Evolutionary conservation across 2,329 filamentous ascomycete species (phyloP).

Genomic region (Ceratocystis harringtonii): DNA sequence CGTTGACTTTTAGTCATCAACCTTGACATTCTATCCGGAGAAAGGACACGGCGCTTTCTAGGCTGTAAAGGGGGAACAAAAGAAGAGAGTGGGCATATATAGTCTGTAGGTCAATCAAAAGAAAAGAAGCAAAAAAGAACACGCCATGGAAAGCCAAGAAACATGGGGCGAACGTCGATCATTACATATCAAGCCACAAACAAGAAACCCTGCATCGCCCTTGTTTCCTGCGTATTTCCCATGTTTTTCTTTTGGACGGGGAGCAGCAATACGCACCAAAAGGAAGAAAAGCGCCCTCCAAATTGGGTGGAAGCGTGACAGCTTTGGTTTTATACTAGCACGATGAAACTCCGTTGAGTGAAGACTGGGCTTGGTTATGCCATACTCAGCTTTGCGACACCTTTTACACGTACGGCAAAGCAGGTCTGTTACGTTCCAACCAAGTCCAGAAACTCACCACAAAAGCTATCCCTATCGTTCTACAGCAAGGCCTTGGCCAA

Average conservation of each 20-base stretch:
- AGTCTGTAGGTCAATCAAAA: not conserved
- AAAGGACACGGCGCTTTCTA: not conserved
- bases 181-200: conserved; percentile 1
- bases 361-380: too few species aligned
- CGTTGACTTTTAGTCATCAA: too few species aligned
- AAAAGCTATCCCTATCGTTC: too few species aligned
- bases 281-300: not conserved
- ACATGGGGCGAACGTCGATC: not conserved
- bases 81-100: not conserved
- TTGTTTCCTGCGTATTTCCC: not conserved
- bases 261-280: not conserved
- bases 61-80: not conserved
- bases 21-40: not conserved
- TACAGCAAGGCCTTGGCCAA: too few species aligned
- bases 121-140: conserved; percentile 4
- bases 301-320: too few species aligned
- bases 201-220: not conserved
- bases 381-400: too few species aligned
- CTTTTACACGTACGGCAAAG: too few species aligned
- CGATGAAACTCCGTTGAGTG: not conserved
- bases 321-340: too few species aligned
- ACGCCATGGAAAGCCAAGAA: conserved; percentile 2
- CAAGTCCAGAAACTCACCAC: too few species aligned
- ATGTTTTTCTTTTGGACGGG: not conserved
- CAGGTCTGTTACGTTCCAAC: too few species aligned